Base-by-base conservation (phyloP, 768 basidiomycete species). In the Naganishia onofrii region DNA sequence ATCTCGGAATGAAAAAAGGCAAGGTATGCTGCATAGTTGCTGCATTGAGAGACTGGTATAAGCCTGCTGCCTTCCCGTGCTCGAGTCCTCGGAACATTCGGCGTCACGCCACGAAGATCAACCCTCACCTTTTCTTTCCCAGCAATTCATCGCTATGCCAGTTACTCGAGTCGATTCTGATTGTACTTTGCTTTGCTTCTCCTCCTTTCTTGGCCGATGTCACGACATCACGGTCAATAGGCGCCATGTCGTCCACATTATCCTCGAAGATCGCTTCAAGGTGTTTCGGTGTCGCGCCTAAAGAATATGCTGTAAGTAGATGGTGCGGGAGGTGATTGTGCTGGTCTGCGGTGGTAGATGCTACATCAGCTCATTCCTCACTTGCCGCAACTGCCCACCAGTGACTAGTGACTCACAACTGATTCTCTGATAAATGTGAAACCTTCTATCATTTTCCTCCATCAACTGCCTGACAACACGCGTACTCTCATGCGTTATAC, bases 241-340 rank as follows among this genome's bases (percentile, higher is more conserved):
- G 71, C 12, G 74, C 70, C 28, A 75, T 52, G 23, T 71, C 53
- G 21, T 29, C 46, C 28, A 57, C 32, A 42, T 76, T 74, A 28
- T 70, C 66, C 51, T 60, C 64, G 67, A 69, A 76, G 10, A 70
- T 73, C 46, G 74, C 74, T 54, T 74, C 51, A 26, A 77, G 64
- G 0, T 74, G 64, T 31, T 72, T 71, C 7, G 75, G 32, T 0
- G 73, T 57, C 26, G 74, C 76, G 7, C 76, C 76, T 17, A 77
- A 70, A 5, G 75, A 70, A 55, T 77, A 77, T 6, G 75, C 68
- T 23, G 76, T 76, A 0, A 77, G 67, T 3, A 74, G 58, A 19
- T 74, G 74, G 64, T 77, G 76, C 0, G 76, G 69, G 55, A 77
- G 71, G 53, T 77, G 76, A 52, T 77, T 77, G 65, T 77, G 75